These are phyloP conservation scores for Porphyrellus cyaneotinctus DNA, from an alignment of 768 basidiomycete species.

Conservation along the genomic window DNA sequence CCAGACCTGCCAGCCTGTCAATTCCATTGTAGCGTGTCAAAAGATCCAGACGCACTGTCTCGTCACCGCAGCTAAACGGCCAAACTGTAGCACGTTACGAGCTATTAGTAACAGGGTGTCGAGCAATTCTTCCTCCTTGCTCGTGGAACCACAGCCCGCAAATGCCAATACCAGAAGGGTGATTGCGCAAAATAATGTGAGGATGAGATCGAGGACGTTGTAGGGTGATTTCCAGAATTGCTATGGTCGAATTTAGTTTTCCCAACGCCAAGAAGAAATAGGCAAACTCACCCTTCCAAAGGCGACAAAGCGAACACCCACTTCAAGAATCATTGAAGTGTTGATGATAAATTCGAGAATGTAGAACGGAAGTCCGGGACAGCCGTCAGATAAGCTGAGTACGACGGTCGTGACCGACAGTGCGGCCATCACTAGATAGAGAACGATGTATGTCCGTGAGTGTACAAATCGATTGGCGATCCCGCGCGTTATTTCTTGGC, in stretches of 20 bases:
- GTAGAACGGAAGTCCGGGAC: conserved; percentile 86
- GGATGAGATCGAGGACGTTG: conserved; percentile 82
- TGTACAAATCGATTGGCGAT: conserved; percentile 90
- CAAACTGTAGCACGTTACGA: conserved; percentile 90
- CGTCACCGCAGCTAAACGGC: conserved; percentile 88
- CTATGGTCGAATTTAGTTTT: conserved; percentile 36
- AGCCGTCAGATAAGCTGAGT: conserved; percentile 77
- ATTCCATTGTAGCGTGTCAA: not conserved
- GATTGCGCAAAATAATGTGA: conserved; percentile 85
- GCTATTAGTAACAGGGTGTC: conserved; percentile 91
- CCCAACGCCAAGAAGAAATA: not conserved
- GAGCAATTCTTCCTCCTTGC: conserved; percentile 90
- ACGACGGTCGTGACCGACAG: conserved; percentile 84
- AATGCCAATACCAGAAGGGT: conserved; percentile 87
- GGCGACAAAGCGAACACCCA: conserved; percentile 85
- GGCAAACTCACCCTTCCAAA: conserved; percentile 74
- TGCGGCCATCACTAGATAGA: conserved; percentile 87
- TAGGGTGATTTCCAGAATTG: conserved; percentile 97
- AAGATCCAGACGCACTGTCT: conserved; percentile 63
- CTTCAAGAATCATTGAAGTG: conserved; percentile 90
- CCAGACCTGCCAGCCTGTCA: conserved; percentile 56
- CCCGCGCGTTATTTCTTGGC: conserved; percentile 77
- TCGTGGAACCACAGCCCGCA: conserved; percentile 75
- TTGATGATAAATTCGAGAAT: conserved; percentile 88
- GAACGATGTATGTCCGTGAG: conserved; percentile 79